Conservation (phyloP, 2,329 filamentous ascomycete species). For the Claviceps capensis region DNA sequence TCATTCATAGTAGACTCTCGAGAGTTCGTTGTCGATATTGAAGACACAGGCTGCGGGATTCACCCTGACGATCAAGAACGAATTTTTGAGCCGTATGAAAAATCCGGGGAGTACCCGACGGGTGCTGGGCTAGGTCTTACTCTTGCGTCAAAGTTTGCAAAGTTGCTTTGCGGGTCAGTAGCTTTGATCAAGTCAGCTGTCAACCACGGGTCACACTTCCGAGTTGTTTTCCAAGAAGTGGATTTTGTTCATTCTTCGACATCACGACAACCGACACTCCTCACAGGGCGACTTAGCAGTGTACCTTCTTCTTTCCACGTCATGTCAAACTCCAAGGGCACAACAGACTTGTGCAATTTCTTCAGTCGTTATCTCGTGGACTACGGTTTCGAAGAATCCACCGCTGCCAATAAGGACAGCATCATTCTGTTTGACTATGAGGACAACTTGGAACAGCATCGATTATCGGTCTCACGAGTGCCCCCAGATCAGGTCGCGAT, state of each 20-base stretch:
- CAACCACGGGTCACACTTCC: background rate
- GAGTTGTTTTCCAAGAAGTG: background rate
- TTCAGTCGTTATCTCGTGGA: constrained; percentile 3
- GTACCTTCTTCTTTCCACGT: background rate
- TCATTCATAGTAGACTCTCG: background rate
- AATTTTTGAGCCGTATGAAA: constrained; percentile 31
- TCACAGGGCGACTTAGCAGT: background rate
- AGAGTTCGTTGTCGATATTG: background rate
- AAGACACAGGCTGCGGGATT: background rate
- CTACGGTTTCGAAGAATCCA: background rate
- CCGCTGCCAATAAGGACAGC: background rate
- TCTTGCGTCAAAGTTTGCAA: constrained; percentile 26
- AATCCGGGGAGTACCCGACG: constrained; percentile 21
- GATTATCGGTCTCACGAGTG: background rate
- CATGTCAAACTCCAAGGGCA: background rate
- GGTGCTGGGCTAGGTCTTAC: constrained; percentile 25
- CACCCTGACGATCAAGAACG: constrained; percentile 13
- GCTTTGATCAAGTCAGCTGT: constrained; percentile 15
- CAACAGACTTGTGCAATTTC: background rate
- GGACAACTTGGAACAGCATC: background rate
- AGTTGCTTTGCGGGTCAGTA: constrained; percentile 23
- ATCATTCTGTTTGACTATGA: background rate
- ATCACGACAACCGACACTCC: background rate
- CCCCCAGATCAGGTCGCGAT: background rate
- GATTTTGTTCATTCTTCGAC: background rate